phyloP scores from a whole-genome alignment of 75 land plant genomes.

The Selaginella moellendorffii region DNA sequence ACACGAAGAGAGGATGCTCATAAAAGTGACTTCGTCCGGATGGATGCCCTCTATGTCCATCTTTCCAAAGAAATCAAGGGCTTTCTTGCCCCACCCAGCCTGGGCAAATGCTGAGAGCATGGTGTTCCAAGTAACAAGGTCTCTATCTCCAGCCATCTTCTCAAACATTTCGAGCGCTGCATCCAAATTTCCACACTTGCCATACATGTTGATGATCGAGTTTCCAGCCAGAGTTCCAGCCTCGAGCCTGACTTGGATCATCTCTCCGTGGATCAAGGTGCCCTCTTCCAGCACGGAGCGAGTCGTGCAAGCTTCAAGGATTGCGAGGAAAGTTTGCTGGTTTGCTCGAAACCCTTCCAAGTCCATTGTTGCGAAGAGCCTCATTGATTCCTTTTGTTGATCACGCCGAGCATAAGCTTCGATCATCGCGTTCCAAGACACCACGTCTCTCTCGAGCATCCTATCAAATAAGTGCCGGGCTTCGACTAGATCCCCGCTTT shows the following conservation, averaged over 20 bases:
- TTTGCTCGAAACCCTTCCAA: too few species aligned
- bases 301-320: not conserved
- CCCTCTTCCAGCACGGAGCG: slow-evolving; percentile 4
- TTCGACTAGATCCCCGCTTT: slow-evolving; percentile 13
- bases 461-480: slow-evolving; percentile 5
- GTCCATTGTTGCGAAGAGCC: too few species aligned
- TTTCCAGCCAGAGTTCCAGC: not conserved
- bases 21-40: slow-evolving; percentile 3
- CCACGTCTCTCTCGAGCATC: too few species aligned
- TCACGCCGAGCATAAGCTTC: too few species aligned
- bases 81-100: slow-evolving; percentile 6
- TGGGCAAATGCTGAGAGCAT: slow-evolving; percentile 8
- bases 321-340: not conserved
- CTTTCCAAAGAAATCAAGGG: slow-evolving; percentile 3
- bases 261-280: slow-evolving; percentile 1
- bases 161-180: slow-evolving; percentile 6
- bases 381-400: too few species aligned
- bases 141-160: too few species aligned
- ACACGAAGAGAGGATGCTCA: slow-evolving; percentile 1
- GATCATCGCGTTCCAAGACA: too few species aligned
- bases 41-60: not conserved
- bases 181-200: slow-evolving; percentile 12
- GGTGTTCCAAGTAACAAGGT: not conserved
- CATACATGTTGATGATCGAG: slow-evolving; percentile 17
- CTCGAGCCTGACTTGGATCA: not conserved